Percentiles rank a stretch among this genome's conserved stretches.
These are phyloP conservation scores for Clonostachys chloroleuca DNA, from an alignment of 2,329 filamentous ascomycete species.

Conservation along the genomic window DNA sequence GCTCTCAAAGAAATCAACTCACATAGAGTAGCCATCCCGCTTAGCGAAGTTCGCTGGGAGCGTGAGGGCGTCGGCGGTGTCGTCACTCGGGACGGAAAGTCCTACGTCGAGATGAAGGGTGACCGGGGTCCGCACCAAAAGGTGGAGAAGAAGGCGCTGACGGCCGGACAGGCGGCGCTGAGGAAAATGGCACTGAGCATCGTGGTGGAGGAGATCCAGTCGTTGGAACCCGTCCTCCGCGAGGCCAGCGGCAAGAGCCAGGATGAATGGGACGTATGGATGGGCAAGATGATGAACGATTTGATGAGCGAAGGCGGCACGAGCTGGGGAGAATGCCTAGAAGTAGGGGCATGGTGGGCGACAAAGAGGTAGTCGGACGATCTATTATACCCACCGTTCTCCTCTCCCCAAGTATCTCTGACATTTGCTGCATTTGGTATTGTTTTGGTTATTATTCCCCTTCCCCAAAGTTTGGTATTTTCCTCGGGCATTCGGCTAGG, in stretches of 20 bases:
- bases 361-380: constrained; percentile 49
- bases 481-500: no score
- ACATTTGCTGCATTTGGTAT: neutral
- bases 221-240: constrained; percentile 70
- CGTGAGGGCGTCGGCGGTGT: constrained; percentile 64
- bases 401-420: neutral
- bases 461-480: neutral
- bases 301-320: constrained; percentile 72
- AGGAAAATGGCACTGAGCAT: constrained; percentile 77
- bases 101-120: constrained; percentile 52
- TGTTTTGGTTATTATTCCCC: neutral
- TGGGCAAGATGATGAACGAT: constrained; percentile 74
- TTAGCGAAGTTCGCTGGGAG: constrained; percentile 85
- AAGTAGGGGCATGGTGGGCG: constrained; percentile 76
- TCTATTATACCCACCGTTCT: neutral
- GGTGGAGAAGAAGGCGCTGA: constrained; percentile 48
- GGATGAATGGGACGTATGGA: constrained; percentile 85
- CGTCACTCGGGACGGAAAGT: constrained; percentile 55
- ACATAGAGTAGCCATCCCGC: constrained; percentile 78
- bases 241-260: constrained; percentile 75
- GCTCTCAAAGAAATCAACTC: constrained; percentile 64
- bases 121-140: constrained; percentile 31
- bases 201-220: constrained; percentile 73
- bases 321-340: constrained; percentile 77
- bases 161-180: constrained; percentile 66